phyloP scores from a whole-genome alignment of 148 eudicot genomes.

The Polygonum aviculare region DNA sequence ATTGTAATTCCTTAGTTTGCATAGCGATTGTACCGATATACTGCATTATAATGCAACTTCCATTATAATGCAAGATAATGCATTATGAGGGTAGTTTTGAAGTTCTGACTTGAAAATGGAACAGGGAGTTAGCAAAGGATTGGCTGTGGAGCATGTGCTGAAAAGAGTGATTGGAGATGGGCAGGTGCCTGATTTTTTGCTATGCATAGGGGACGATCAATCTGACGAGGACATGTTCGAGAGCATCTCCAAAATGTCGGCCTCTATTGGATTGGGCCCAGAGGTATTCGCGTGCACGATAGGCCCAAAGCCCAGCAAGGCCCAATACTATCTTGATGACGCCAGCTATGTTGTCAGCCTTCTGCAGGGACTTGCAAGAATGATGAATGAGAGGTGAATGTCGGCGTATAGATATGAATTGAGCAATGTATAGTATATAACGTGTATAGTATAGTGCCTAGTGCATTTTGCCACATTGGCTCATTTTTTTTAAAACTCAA shows the following conservation, averaged over 20 bases:
- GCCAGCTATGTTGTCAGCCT: conserved; percentile 35
- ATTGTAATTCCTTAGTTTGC: not conserved
- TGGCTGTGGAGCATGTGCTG: conserved; percentile 44
- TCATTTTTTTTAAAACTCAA: not conserved
- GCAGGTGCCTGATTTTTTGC: conserved; percentile 40
- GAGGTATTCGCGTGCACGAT: conserved; percentile 63
- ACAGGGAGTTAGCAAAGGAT: conserved; percentile 64
- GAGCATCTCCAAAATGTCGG: conserved; percentile 24
- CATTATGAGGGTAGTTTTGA: too few species aligned
- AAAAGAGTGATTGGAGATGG: conserved; percentile 21
- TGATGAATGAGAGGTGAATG: not conserved
- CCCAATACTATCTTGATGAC: conserved; percentile 52
- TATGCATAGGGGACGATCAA: conserved; percentile 62
- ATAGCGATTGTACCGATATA: too few species aligned
- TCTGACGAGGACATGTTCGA: conserved; percentile 79
- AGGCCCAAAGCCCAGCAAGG: conserved; percentile 73
- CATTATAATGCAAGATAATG: too few species aligned
- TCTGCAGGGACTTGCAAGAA: conserved; percentile 32
- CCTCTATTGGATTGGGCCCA: conserved; percentile 18
- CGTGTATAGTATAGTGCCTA: not conserved
- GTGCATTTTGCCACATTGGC: not conserved
- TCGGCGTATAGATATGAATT: not conserved
- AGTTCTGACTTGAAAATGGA: not conserved
- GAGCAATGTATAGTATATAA: not conserved
- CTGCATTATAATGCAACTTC: too few species aligned